Evolutionary conservation across 1,139 yeast species (phyloP).

Genomic region (Arxiozyma heterogenica): DNA sequence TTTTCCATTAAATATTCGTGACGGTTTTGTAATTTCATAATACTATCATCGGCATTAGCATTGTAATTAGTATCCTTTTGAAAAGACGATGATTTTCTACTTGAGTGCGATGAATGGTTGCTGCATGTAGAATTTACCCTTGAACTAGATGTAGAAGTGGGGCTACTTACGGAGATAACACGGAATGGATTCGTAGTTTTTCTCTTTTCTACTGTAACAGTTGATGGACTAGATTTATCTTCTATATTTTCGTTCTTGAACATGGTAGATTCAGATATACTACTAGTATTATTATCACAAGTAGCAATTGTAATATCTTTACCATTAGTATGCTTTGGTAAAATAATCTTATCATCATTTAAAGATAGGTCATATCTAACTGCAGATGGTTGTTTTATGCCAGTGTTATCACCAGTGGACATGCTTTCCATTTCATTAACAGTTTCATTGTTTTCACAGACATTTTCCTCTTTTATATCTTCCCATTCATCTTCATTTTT

Average conservation of each 20-base stretch:
- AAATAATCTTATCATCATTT: slow-evolving; percentile 6
- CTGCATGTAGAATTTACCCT: slow-evolving; percentile 8
- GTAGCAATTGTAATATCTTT: background rate
- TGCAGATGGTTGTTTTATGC: background rate
- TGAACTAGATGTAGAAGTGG: slow-evolving; percentile 7
- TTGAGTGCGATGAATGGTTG: background rate
- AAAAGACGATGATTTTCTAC: background rate
- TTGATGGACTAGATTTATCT: background rate
- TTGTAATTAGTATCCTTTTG: background rate
- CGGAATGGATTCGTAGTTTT: slow-evolving; percentile 27
- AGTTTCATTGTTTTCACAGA: background rate
- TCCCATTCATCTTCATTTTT: slow-evolving; percentile 6
- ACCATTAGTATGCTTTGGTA: slow-evolving; percentile 8
- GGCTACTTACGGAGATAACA: slow-evolving; percentile 25
- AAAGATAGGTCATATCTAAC: background rate
- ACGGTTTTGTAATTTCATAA: slow-evolving; percentile 20
- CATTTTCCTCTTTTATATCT: background rate
- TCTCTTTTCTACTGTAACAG: background rate
- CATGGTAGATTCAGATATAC: background rate
- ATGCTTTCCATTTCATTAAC: background rate
- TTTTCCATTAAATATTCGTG: slow-evolving; percentile 26
- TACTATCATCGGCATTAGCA: background rate
- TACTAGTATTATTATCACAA: background rate
- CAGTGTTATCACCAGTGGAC: background rate
- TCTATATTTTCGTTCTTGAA: background rate